A percentile compares a stretch with the other conserved stretches of the same genome.
These are phyloP conservation scores for Starmerella khaoyaiensis DNA, from an alignment of 805 yeast species.

Conservation along the genomic window DNA sequence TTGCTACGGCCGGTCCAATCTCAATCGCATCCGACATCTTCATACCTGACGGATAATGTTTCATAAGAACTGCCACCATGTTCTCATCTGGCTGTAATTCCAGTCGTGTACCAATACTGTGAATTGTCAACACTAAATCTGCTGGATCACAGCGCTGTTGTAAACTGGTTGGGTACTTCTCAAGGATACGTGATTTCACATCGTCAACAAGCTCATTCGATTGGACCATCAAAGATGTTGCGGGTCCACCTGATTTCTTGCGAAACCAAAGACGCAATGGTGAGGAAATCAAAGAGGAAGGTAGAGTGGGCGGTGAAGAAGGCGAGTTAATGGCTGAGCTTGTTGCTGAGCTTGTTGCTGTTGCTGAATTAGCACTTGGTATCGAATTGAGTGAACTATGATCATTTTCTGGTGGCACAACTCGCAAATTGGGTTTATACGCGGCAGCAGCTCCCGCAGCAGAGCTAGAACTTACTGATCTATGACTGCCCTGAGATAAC, in stretches of 20 bases:
- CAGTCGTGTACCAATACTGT: conserved; percentile 8
- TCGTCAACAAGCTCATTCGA: conserved; percentile 62
- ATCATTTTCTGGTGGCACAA: conserved; percentile 2
- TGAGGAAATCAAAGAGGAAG: neutral
- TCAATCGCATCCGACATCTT: conserved; percentile 48
- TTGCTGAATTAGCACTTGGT: neutral
- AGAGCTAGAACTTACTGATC: too few relatives aligned
- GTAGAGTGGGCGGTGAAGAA: neutral
- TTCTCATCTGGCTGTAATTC: conserved; percentile 43
- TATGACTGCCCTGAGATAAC: too few relatives aligned
- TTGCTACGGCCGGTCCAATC: conserved; percentile 29
- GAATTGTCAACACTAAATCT: conserved; percentile 32
- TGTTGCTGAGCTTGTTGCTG: neutral
- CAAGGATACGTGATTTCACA: conserved; percentile 49
- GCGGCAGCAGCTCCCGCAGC: conserved; percentile 6
- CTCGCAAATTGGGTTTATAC: conserved; percentile 1
- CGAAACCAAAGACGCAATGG: conserved; percentile 17
- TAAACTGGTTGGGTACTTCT: conserved; percentile 55
- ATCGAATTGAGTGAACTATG: neutral
- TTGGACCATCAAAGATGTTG: conserved; percentile 57
- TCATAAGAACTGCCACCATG: conserved; percentile 47
- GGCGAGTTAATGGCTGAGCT: neutral
- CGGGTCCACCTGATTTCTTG: conserved; percentile 28
- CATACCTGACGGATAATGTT: conserved; percentile 57
- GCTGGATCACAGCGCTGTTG: conserved; percentile 56